Percentiles rank a stretch among this genome's conserved stretches.
These are phyloP conservation scores for Yamadazyma kitorensis DNA, from an alignment of 805 yeast species.

Conservation along the genomic window DNA sequence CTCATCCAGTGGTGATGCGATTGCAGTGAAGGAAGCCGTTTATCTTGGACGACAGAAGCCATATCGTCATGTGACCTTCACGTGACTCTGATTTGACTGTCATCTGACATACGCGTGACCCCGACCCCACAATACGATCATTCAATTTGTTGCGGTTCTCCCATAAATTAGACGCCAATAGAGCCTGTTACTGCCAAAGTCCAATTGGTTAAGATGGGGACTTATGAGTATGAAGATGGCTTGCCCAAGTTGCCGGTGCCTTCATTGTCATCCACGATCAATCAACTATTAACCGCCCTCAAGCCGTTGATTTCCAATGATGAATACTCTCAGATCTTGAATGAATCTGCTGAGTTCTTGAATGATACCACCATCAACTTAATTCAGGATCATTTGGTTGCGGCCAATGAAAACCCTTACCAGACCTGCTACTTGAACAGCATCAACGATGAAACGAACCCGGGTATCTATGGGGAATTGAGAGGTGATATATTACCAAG, in stretches of 20 bases:
- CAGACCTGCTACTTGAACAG: constrained; percentile 52
- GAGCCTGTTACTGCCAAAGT: no score
- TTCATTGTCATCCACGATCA: constrained; percentile 44
- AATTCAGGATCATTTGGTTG: constrained; percentile 53
- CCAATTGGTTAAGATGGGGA: constrained; percentile 16
- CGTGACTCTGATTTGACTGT: neutral
- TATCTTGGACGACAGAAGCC: no score
- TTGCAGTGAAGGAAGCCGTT: no score
- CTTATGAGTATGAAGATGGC: constrained; percentile 39
- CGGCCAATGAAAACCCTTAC: constrained; percentile 41
- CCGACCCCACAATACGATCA: no score
- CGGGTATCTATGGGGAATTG: constrained; percentile 61
- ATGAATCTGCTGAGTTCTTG: constrained; percentile 45
- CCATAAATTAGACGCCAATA: no score
- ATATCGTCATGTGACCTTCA: neutral
- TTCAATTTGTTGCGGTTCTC: no score
- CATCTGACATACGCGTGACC: no score
- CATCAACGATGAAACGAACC: constrained; percentile 46
- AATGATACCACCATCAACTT: constrained; percentile 38
- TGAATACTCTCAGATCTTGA: constrained; percentile 45
- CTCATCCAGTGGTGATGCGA: no score
- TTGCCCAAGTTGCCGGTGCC: constrained; percentile 69
- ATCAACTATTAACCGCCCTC: constrained; percentile 52
- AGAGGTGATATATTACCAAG: constrained; percentile 70
- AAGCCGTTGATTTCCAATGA: constrained; percentile 57